phyloP scores from a whole-genome alignment of 2,329 filamentous ascomycete genomes.

The Lachnellula arida region DNA sequence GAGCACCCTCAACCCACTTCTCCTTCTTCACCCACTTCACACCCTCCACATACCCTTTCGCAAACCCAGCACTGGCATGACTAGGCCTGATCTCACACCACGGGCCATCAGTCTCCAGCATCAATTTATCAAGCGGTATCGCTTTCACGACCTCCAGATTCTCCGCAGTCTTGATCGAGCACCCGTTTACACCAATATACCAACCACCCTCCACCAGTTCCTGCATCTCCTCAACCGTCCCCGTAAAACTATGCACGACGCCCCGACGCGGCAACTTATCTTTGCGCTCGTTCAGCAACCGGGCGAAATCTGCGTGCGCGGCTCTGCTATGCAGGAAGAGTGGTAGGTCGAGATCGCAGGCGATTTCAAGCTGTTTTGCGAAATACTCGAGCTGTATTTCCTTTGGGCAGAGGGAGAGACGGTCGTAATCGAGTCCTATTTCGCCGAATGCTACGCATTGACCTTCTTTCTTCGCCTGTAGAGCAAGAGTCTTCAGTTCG shows the following conservation, averaged over 20 bases:
- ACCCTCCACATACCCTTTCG: slow-evolving; percentile 26
- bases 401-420: slow-evolving; percentile 75
- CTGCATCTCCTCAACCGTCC: slow-evolving; percentile 77
- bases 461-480: slow-evolving; percentile 42
- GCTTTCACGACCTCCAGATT: slow-evolving; percentile 81
- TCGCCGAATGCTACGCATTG: slow-evolving; percentile 75
- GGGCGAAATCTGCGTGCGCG: slow-evolving; percentile 78
- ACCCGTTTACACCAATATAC: slow-evolving; percentile 94
- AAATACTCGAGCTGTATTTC: slow-evolving; percentile 83
- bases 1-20: slow-evolving; percentile 79
- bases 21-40: slow-evolving; percentile 87
- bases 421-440: slow-evolving; percentile 94
- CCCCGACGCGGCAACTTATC: slow-evolving; percentile 67
- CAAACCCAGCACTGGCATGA: slow-evolving; percentile 59
- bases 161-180: slow-evolving; percentile 89
- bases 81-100: slow-evolving; percentile 94
- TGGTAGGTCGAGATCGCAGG: slow-evolving; percentile 60
- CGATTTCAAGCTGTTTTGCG: slow-evolving; percentile 54
- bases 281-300: slow-evolving; percentile 59
- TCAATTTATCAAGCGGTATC: slow-evolving; percentile 73
- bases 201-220: slow-evolving; percentile 75
- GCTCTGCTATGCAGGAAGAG: slow-evolving; percentile 91
- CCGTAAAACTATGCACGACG: slow-evolving; percentile 93
- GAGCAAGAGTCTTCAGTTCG: slow-evolving; percentile 60
- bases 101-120: slow-evolving; percentile 95